Evolutionary conservation across 129 eudicot genomes (phyloP), one percentile per base, ranked within the genome.

Genomic region (Cynara cardunculus): DNA sequence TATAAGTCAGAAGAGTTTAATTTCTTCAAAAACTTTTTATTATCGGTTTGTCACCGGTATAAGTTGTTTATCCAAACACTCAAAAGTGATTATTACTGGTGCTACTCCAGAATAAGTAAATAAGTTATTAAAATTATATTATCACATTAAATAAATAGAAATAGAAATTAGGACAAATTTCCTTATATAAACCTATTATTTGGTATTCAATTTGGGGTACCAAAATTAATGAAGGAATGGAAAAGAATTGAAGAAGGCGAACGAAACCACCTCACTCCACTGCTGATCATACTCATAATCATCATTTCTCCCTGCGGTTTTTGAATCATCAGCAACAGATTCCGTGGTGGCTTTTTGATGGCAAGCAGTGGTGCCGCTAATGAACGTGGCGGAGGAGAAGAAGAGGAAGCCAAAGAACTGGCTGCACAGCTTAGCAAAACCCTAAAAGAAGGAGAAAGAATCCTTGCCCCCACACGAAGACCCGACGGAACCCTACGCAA

Each of bases 401-500:
- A 84, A 72, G 91, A 80, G 5, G 84, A 78, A 16, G 87, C 80
- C 39, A 80, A 82, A 25, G 69, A 89, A 25, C 16, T 87, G 67
- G 89, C 89, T 76, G 90, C 86, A 14, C 83, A 89, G 84, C 83
- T 85, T 0, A 81, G 88, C 56, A 87, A 84, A 92, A 88, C 94
- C 99, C 99, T 92, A 84, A 95, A 95, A 88, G 92, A 90, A 87
- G 97, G 97, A 16, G 99, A 90, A 85, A 69, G 97, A 61, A 44
- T 95, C 35, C 78, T 95, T 22, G 97, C 80, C 7, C 93, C 97
- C 14, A 92, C 99, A 56, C 94, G 97, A 16, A 80, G 99, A 65
- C 99, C 99, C 83, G 99, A 95, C 90, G 99, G 99, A 9, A 86
- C 97, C 70, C 87, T 86, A 21, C 91, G 99, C 16, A 95, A 95